Conservation (phyloP, 2,329 filamentous ascomycete species). For the Colletotrichum sansevieriae region DNA sequence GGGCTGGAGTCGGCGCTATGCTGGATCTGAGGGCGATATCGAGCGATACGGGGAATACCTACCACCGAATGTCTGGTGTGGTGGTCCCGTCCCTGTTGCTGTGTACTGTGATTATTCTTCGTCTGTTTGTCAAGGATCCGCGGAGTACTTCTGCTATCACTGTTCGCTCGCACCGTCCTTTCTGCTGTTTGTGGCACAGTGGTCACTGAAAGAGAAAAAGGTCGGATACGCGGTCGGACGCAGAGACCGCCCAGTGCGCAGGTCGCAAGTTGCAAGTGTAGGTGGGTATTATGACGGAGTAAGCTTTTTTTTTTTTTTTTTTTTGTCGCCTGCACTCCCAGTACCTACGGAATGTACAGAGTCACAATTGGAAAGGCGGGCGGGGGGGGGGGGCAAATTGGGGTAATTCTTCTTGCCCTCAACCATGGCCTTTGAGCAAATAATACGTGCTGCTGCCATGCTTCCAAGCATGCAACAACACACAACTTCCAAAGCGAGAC, state of each 20-base stretch:
- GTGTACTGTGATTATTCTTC: background rate
- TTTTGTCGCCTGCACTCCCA: background rate
- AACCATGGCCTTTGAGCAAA: background rate
- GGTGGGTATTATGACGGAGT: conserved; percentile 32
- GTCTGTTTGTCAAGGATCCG: background rate
- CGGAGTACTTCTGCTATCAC: background rate
- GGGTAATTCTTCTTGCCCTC: background rate
- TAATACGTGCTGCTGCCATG: conserved; percentile 24
- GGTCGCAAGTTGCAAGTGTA: conserved; percentile 13
- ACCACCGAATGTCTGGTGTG: background rate
- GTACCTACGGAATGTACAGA: background rate
- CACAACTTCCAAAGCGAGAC: conserved; percentile 16
- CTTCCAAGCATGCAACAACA: conserved; percentile 19
- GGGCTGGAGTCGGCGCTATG: conserved; percentile 23
- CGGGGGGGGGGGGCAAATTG: background rate
- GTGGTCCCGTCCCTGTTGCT: too few relatives aligned
- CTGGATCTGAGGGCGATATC: conserved; percentile 2
- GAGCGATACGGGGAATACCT: background rate
- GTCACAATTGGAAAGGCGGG: too few relatives aligned
- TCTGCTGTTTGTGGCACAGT: conserved; percentile 16
- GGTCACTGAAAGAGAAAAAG: conserved; percentile 3
- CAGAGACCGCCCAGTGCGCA: conserved; percentile 15
- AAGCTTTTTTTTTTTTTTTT: background rate
- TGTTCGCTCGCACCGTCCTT: conserved; percentile 5
- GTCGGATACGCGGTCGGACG: conserved; percentile 28